Evolutionary conservation across 1,139 yeast genomes (phyloP).

Genomic region (Dujonia santamariae): DNA sequence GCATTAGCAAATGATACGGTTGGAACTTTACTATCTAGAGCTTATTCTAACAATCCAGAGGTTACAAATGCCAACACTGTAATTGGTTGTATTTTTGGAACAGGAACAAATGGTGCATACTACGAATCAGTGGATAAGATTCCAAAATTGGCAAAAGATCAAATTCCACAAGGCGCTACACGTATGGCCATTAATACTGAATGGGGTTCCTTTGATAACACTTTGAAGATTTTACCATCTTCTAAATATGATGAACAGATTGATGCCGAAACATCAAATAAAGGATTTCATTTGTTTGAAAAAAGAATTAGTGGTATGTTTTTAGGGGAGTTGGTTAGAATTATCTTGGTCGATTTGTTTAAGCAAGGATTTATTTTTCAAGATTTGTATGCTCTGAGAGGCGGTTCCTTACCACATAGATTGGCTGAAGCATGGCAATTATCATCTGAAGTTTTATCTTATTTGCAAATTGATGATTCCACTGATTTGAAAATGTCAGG

Average conservation of each 20-base stretch:
- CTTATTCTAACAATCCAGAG: slow-evolving; percentile 62
- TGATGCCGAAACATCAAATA: slow-evolving; percentile 74
- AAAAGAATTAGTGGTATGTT: slow-evolving; percentile 94
- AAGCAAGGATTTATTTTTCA: slow-evolving; percentile 52
- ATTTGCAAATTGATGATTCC: slow-evolving; percentile 78
- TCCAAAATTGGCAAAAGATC: slow-evolving; percentile 54
- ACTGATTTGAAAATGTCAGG: slow-evolving; percentile 65
- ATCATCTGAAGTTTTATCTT: slow-evolving; percentile 79
- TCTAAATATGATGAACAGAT: slow-evolving; percentile 71
- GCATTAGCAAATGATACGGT: slow-evolving; percentile 95
- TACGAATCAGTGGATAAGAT: slow-evolving; percentile 70
- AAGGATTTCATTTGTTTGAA: slow-evolving; percentile 86
- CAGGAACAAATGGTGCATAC: slow-evolving; percentile 96
- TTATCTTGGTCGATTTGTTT: slow-evolving; percentile 65
- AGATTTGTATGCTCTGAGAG: slow-evolving; percentile 49
- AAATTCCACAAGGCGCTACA: slow-evolving; percentile 44
- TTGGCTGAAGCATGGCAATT: slow-evolving; percentile 72
- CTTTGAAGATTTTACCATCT: slow-evolving; percentile 63
- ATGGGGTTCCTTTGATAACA: slow-evolving; percentile 96
- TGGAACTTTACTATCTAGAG: slow-evolving; percentile 84
- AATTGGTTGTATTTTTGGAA: slow-evolving; percentile 89
- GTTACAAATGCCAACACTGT: slow-evolving; percentile 67
- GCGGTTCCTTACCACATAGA: slow-evolving; percentile 60
- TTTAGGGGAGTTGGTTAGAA: slow-evolving; percentile 83
- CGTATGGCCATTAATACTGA: slow-evolving; percentile 93